Conservation (phyloP, 306 rosid genomes). For the Alnus rubra region DNA sequence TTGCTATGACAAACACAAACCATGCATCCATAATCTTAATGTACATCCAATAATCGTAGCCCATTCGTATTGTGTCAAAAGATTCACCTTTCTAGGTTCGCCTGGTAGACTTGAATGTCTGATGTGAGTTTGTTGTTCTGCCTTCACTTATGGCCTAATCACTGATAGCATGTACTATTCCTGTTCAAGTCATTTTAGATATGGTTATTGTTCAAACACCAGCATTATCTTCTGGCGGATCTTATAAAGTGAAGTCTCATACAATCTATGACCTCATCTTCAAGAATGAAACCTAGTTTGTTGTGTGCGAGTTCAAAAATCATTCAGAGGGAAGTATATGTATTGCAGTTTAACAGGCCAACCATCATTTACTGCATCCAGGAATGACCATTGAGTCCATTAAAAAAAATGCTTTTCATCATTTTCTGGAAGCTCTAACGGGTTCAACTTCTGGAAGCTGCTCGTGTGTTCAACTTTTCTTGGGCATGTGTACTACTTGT, state of each 20-base stretch:
- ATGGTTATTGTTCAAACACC: not conserved
- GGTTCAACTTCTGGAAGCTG: not conserved
- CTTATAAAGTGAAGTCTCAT: not conserved
- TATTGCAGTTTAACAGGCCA: not conserved
- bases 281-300: not conserved
- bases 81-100: conserved; percentile 10
- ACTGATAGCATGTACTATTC: conserved; percentile 6
- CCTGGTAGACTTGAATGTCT: conserved; percentile 1
- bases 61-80: conserved; percentile 13
- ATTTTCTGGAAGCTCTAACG: not conserved
- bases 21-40: conserved; percentile 1
- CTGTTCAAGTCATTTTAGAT: conserved; percentile 2
- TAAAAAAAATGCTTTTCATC: not conserved
- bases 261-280: not conserved
- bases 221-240: not conserved
- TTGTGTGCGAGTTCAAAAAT: not conserved
- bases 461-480: not conserved
- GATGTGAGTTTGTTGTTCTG: conserved; percentile 1
- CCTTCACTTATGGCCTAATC: conserved; percentile 23
- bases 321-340: not conserved
- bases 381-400: conserved; percentile 1
- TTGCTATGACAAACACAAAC: conserved; percentile 19
- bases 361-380: conserved; percentile 10
- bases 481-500: not conserved
- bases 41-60: conserved; percentile 19